These are phyloP conservation scores for Eucalyptus leucophloia DNA, from an alignment of 345 rosid species.

Conservation along the genomic window DNA sequence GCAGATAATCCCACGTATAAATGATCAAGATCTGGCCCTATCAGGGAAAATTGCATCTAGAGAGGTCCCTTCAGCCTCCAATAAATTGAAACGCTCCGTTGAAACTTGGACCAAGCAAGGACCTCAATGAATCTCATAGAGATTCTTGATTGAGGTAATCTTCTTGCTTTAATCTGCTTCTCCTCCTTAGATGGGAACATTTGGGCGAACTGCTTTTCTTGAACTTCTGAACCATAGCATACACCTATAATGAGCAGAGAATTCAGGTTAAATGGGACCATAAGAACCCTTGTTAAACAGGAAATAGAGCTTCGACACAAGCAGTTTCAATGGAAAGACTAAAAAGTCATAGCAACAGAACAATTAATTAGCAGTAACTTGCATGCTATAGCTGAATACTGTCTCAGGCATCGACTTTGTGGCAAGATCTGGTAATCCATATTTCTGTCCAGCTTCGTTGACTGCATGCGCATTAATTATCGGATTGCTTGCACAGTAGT, in stretches of 20 bases:
- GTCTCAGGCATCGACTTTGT: background rate
- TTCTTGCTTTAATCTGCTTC: constrained; percentile 1
- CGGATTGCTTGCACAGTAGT: background rate
- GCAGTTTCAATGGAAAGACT: background rate
- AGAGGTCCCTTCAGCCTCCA: background rate
- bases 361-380: background rate
- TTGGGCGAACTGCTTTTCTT: constrained; percentile 11
- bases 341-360: background rate
- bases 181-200: constrained; percentile 3
- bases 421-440: background rate
- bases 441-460: background rate
- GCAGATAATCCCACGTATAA: background rate
- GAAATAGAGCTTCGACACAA: background rate
- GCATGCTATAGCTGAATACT: background rate
- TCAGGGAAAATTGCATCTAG: background rate
- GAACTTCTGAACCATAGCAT: constrained; percentile 47
- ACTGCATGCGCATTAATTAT: background rate
- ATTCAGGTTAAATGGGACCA: background rate
- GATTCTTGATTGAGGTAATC: background rate
- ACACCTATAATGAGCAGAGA: constrained; percentile 21
- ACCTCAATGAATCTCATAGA: background rate
- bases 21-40: background rate
- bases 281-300: background rate
- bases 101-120: background rate
- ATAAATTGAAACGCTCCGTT: background rate